phyloP scores from a whole-genome alignment of 2,329 filamentous ascomycete genomes.

The Cytospora paraplurivora region DNA sequence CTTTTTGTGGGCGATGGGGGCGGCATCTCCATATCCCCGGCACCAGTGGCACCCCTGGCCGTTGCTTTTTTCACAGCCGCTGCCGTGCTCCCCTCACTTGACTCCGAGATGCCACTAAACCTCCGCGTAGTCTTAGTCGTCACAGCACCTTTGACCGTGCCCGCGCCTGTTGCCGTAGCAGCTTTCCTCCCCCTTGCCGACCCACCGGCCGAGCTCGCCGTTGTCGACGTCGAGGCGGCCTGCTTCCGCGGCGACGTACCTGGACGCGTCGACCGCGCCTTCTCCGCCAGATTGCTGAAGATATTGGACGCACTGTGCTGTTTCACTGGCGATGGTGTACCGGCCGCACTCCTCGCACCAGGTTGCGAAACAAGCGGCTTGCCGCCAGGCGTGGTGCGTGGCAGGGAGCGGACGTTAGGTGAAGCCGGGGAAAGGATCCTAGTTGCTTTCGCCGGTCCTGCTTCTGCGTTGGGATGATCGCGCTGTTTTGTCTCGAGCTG shows the following conservation, averaged over 20 bases:
- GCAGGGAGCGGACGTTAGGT: slow-evolving; percentile 72
- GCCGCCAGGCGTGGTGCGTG: slow-evolving; percentile 55
- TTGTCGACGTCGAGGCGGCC: slow-evolving; percentile 38
- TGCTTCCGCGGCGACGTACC: slow-evolving; percentile 25
- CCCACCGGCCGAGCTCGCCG: slow-evolving; percentile 42
- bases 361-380: slow-evolving; percentile 61
- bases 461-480: slow-evolving; percentile 46
- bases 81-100: slow-evolving; percentile 64
- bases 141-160: slow-evolving; percentile 39
- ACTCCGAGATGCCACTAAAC: slow-evolving; percentile 62
- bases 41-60: slow-evolving; percentile 35
- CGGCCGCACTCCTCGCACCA: slow-evolving; percentile 56
- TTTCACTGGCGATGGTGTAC: slow-evolving; percentile 67
- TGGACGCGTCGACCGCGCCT: slow-evolving; percentile 58
- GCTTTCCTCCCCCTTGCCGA: slow-evolving; percentile 29
- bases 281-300: slow-evolving; percentile 61
- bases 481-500: slow-evolving; percentile 71
- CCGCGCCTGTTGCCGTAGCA: slow-evolving; percentile 36
- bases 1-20: slow-evolving; percentile 48
- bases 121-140: slow-evolving; percentile 52
- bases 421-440: slow-evolving; percentile 81
- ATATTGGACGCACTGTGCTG: slow-evolving; percentile 47
- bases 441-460: slow-evolving; percentile 46
- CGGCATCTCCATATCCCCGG: slow-evolving; percentile 41
- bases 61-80: slow-evolving; percentile 63